Conservation (phyloP, 208 protist genomes). For the Leishmania arabica region DNA sequence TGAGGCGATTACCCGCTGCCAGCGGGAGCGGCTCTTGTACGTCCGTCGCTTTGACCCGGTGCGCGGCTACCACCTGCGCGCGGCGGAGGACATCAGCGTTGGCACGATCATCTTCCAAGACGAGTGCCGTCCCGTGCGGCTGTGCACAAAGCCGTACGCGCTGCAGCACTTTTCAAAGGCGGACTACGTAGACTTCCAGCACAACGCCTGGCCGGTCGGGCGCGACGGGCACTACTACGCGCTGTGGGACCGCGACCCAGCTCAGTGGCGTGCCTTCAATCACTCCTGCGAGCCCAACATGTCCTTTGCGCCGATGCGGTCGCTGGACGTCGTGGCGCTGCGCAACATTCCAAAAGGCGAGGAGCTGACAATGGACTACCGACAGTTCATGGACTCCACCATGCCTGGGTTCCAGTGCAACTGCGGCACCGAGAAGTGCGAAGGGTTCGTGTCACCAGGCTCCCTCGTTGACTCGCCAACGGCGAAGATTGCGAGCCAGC, state of each 20-base stretch:
- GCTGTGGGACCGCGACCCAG: conserved; percentile 74
- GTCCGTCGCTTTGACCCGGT: conserved; percentile 49
- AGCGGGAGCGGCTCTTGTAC: conserved; percentile 49
- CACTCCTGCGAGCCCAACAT: conserved; percentile 89
- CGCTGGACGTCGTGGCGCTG: conserved; percentile 72
- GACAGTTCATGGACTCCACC: conserved; percentile 78
- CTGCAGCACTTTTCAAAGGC: conserved; percentile 38
- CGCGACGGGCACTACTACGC: conserved; percentile 80
- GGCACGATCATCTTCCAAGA: conserved; percentile 69
- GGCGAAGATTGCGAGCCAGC: conserved; percentile 2
- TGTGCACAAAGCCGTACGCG: conserved; percentile 84
- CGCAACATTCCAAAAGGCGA: conserved; percentile 76
- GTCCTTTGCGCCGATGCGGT: conserved; percentile 55
- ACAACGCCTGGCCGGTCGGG: conserved; percentile 79
- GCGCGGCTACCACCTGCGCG: conserved; percentile 74
- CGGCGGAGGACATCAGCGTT: conserved; percentile 49
- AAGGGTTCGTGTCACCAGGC: conserved; percentile 45
- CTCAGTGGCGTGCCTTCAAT: conserved; percentile 74
- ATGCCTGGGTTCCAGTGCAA: conserved; percentile 78
- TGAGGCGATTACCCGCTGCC: conserved; percentile 56
- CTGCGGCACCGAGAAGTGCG: conserved; percentile 58
- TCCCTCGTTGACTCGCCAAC: conserved; percentile 34
- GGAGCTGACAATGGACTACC: conserved; percentile 92
- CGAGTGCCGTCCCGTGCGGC: conserved; percentile 60
- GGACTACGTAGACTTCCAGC: conserved; percentile 65